Conservation (phyloP, 208 protist genomes). For the Phytomonas francai region DNA sequence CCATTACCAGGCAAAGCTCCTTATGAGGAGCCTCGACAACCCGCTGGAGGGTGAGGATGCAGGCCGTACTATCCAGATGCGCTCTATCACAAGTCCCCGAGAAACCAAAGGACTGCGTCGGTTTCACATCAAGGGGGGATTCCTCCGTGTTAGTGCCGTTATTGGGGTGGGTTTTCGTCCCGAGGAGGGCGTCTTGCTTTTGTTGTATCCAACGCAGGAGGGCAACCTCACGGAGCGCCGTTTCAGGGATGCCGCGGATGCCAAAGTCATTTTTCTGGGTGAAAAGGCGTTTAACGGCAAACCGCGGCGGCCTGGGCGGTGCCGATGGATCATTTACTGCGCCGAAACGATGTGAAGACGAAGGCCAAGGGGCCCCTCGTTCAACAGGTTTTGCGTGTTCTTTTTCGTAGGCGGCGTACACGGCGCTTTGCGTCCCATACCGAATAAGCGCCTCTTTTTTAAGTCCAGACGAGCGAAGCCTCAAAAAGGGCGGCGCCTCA, state of each 20-base stretch:
- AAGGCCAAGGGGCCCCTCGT: not conserved
- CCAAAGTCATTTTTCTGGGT: slow-evolving; percentile 66
- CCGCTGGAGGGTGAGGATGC: slow-evolving; percentile 35
- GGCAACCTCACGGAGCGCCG: slow-evolving; percentile 68
- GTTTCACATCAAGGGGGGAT: not conserved
- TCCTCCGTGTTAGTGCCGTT: not conserved
- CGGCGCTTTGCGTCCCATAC: slow-evolving; percentile 72
- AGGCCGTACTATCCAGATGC: slow-evolving; percentile 21
- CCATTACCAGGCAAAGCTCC: slow-evolving; percentile 79
- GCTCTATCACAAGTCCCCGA: not conserved
- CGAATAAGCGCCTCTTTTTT: slow-evolving; percentile 47
- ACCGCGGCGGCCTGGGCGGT: not conserved
- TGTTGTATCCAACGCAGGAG: slow-evolving; percentile 23
- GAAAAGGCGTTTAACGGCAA: slow-evolving; percentile 80
- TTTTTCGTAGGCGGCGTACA: slow-evolving; percentile 61
- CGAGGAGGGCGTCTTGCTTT: not conserved
- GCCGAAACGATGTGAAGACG: too few species aligned
- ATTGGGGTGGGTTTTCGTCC: not conserved
- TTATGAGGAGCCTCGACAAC: slow-evolving; percentile 72
- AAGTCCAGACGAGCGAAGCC: slow-evolving; percentile 38
- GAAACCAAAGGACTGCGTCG: not conserved
- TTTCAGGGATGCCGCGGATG: slow-evolving; percentile 47
- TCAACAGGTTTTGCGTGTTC: not conserved
- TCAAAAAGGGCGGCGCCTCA: slow-evolving; percentile 14
- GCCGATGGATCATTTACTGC: too few species aligned